Conservation (phyloP, 1,139 yeast genomes). For the Saccharomycopsis phalli region DNA sequence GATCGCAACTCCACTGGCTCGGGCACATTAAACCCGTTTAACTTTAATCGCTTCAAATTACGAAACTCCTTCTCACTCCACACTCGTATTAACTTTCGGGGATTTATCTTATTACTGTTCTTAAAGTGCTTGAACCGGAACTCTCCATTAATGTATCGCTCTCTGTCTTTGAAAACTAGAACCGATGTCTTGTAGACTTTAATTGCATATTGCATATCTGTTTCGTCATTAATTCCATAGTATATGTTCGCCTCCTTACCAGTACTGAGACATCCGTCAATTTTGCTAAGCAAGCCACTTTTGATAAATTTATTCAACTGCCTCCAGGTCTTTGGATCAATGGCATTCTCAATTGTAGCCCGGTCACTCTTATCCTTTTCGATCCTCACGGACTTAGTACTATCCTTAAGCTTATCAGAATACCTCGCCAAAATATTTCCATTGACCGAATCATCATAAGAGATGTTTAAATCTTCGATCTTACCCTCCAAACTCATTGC, state of each 20-base stretch:
- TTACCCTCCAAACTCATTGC: neutral
- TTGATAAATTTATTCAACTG: conserved; percentile 75
- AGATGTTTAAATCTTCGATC: neutral
- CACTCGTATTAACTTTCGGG: conserved; percentile 91
- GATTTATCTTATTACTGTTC: conserved; percentile 71
- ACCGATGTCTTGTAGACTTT: conserved; percentile 95
- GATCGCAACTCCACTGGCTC: conserved; percentile 81
- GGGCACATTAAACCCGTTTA: conserved; percentile 82
- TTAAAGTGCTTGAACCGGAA: conserved; percentile 78
- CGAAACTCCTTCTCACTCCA: conserved; percentile 99
- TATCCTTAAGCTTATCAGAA: conserved; percentile 52
- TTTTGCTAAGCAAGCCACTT: conserved; percentile 72
- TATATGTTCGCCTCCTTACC: conserved; percentile 99
- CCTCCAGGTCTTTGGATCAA: conserved; percentile 87
- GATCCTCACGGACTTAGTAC: conserved; percentile 45
- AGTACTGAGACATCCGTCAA: conserved; percentile 91
- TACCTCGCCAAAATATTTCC: conserved; percentile 54
- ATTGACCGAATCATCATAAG: conserved; percentile 22
- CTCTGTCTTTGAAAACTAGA: conserved; percentile 90
- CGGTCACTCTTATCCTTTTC: conserved; percentile 81
- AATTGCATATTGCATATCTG: conserved; percentile 64
- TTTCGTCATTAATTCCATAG: conserved; percentile 71
- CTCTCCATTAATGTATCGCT: conserved; percentile 94
- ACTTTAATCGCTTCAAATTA: conserved; percentile 72
- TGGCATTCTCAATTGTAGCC: conserved; percentile 93